Evolutionary conservation across 805 yeast species (phyloP), one percentile per base, ranked within the genome.

Genomic region (Spathaspora hagerdaliae): DNA sequence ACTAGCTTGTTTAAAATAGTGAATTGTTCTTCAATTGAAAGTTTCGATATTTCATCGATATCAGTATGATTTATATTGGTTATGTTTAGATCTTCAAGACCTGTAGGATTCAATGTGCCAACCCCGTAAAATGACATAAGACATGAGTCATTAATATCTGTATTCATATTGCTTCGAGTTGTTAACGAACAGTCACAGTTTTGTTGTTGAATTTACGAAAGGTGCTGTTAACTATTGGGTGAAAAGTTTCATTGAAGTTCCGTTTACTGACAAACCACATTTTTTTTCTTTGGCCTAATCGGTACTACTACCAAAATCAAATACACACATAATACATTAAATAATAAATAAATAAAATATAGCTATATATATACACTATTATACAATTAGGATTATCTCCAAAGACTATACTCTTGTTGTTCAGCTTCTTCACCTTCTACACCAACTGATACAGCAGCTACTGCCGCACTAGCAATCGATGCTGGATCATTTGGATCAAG

Each of bases 401-500:
- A 67, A 14, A 67, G 54, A 44, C 64, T 59, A 50, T 62, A 67
- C 46, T 65, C 70, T 48, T 67, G 71, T 19, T 60, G 69, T 40
- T 59, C 66, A 6, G 63, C 55, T 10, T 59, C 63, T 10, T 54
- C 66, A 3, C 46, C 61, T 9, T 56, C 58, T 1, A 57, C 65
- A 1, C 57, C 56, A 4, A 66, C 51, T 8, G 67, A 47, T 2
- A 64, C 69, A 0, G 71, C 70, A 1, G 72, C 71, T 7, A 67
- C 72, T 1, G 72, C 69, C 1, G 71, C 71, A 39, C 58, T 64
- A 29, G 71, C 73, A 10, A 65, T 63, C 13, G 61, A 51, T 4
- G 66, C 57, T 1, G 70, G 64, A 43, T 65, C 46, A 33, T 36
- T 27, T 26, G 27, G 26, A 36, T 36, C 14, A 31, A 5, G 15